Conservation (phyloP, 2,329 filamentous ascomycete species). For the Aspergillus flavus region DNA sequence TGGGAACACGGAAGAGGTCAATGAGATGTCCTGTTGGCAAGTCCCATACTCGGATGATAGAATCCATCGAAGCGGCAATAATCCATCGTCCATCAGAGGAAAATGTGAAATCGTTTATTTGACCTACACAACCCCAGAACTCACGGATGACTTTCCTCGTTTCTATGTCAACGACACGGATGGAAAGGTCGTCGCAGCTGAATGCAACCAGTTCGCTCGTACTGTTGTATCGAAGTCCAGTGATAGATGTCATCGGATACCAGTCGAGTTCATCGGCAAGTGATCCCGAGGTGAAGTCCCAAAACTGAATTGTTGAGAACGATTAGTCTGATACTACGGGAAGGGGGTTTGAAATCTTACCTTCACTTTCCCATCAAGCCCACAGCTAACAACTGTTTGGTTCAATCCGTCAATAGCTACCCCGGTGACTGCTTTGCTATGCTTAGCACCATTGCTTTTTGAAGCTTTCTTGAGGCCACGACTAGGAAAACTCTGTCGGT, state of each 20-base stretch:
- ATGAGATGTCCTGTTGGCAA: slow-evolving; percentile 93
- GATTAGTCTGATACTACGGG: not conserved
- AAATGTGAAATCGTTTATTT: slow-evolving; percentile 82
- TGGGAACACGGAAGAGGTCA: slow-evolving; percentile 80
- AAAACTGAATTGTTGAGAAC: slow-evolving; percentile 60
- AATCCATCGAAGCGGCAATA: slow-evolving; percentile 80
- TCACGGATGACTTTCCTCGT: slow-evolving; percentile 91
- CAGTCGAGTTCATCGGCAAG: slow-evolving; percentile 82
- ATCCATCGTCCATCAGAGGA: slow-evolving; percentile 94
- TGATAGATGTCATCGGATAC: slow-evolving; percentile 75
- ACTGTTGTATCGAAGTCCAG: slow-evolving; percentile 76
- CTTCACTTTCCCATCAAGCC: slow-evolving; percentile 88
- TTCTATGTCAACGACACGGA: slow-evolving; percentile 86
- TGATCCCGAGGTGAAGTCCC: slow-evolving; percentile 86
- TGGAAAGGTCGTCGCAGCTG: slow-evolving; percentile 83
- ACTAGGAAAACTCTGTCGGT: slow-evolving; percentile 85
- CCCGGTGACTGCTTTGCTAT: slow-evolving; percentile 81
- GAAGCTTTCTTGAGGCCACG: slow-evolving; percentile 27
- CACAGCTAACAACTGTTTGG: slow-evolving; percentile 80
- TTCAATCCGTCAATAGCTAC: slow-evolving; percentile 89
- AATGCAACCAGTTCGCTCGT: slow-evolving; percentile 85
- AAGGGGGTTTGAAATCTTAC: slow-evolving; percentile 28
- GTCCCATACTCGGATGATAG: slow-evolving; percentile 86
- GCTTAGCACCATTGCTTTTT: slow-evolving; percentile 63
- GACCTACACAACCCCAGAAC: slow-evolving; percentile 76